Evolutionary conservation across 257 asterid species (phyloP), one percentile per base, ranked within the genome.

Genomic region (Galeopsis tetrahit): DNA sequence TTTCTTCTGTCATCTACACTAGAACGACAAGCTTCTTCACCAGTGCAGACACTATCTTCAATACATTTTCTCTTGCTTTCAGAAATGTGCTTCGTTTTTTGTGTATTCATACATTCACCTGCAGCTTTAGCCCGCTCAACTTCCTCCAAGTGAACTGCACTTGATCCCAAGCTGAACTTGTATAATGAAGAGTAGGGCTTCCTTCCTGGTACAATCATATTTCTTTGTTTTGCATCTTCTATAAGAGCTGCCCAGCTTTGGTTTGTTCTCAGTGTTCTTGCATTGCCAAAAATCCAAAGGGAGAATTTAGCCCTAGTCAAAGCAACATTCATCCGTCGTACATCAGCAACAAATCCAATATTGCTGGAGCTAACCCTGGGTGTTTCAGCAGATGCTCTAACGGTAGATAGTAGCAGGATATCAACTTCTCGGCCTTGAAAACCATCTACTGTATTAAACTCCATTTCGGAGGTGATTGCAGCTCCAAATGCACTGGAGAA

Each of bases 341-440:
- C 97, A 81, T 94, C 99, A 73, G 99, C 94, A 51, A 94, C 97
- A 74, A 94, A 94, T 66, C 99, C 99, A 74, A 94, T 85, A 78
- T 70, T 88, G 78, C 83, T 77, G 66, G 83, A 80, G 81, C 79
- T 74, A 51, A 40, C 62, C 68, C 75, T 82, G 60, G 83, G 52
- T 69, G 68, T 69, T 42, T 77, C 83, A 75, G 85, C 71, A 68
- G 94, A 82, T 64, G 99, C 96, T 79, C 99, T 86, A 73, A 94
- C 99, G 8, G 99, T 94, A 69, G 99, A 94, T 67, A 94, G 96
- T 62, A 94, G 76, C 68, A 94, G 76, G 80, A 94, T 87, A 73
- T 94, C 99, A 69, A 94, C 96, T 81, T 94, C 99, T 67, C 99
- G 89, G 31, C 99, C 99, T 87, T 94, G 99, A 81, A 94, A 94